Conservation (phyloP, 371 early-diverging fungal genomes). For the Cokeromyces recurvatus region DNA sequence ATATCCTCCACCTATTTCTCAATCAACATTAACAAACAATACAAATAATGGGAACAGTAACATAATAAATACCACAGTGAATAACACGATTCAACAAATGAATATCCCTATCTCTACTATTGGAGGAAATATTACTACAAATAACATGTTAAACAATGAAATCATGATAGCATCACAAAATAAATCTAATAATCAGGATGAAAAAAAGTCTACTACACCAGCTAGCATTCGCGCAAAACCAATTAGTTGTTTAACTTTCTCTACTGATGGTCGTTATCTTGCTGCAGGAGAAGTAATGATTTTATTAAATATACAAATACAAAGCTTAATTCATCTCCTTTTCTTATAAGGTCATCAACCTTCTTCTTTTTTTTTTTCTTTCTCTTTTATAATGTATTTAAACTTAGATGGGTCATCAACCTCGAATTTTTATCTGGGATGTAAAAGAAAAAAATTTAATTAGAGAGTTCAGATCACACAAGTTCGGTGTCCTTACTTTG, state of each 20-base stretch:
- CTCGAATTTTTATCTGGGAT: slow-evolving; percentile 75
- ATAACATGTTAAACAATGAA: slow-evolving; percentile 6
- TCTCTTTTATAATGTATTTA: too few species aligned
- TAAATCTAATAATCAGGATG: slow-evolving; percentile 9
- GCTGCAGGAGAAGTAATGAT: slow-evolving; percentile 77
- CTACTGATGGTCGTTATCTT: slow-evolving; percentile 71
- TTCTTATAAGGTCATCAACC: too few species aligned
- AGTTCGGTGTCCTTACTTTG: slow-evolving; percentile 72
- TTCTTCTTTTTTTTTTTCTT: too few species aligned
- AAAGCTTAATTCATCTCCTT: too few species aligned
- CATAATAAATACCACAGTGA: slow-evolving; percentile 9
- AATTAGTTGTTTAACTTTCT: slow-evolving; percentile 74
- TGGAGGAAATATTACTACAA: slow-evolving; percentile 1
- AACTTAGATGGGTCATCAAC: slow-evolving; percentile 78
- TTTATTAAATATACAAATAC: too few species aligned
- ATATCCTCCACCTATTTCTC: slow-evolving; percentile 32
- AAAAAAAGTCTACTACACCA: slow-evolving; percentile 30
- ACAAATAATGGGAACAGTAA: not conserved
- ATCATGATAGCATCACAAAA: slow-evolving; percentile 5
- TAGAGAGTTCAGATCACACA: slow-evolving; percentile 71
- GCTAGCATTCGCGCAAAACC: slow-evolving; percentile 57
- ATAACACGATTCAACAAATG: not conserved
- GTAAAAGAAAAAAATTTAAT: slow-evolving; percentile 49
- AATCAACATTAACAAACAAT: slow-evolving; percentile 2
- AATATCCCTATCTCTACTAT: slow-evolving; percentile 10